These are phyloP conservation scores for Diversispora epigaea DNA, from an alignment of 192 early-diverging fungal species.

Conservation along the genomic window DNA sequence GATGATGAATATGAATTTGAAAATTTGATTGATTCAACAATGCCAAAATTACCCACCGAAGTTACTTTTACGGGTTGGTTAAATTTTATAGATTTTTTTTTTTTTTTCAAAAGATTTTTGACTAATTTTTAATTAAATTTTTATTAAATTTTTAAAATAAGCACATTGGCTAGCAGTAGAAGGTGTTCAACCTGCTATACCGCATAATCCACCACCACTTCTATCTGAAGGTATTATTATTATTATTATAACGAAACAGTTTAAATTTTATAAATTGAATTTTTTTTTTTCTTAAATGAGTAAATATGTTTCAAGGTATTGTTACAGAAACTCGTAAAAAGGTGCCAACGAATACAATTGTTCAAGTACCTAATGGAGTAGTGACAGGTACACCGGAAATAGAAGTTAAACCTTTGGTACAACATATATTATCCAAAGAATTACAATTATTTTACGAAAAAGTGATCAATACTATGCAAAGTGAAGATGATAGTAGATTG, in stretches of 20 bases:
- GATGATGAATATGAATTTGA: slow-evolving; percentile 96
- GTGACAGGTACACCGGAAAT: slow-evolving; percentile 17
- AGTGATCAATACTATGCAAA: slow-evolving; percentile 77
- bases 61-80: slow-evolving; percentile 71
- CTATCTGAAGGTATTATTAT: slow-evolving; percentile 50
- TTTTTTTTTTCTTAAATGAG: slow-evolving; percentile 1
- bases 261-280: not conserved
- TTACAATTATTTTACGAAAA: slow-evolving; percentile 93
- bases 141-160: slow-evolving; percentile 20
- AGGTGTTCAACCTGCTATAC: slow-evolving; percentile 96
- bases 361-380: not conserved
- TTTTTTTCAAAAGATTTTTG: not conserved
- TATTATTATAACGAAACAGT: not conserved
- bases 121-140: not conserved
- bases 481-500: slow-evolving; percentile 52
- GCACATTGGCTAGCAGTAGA: slow-evolving; percentile 99
- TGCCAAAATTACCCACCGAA: slow-evolving; percentile 90
- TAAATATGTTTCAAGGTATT: not conserved
- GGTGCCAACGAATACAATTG: slow-evolving; percentile 3
- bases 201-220: slow-evolving; percentile 88
- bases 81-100: not conserved
- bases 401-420: slow-evolving; percentile 74
- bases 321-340: not conserved
- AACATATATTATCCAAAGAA: slow-evolving; percentile 89
- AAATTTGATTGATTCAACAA: slow-evolving; percentile 74